Conservation (phyloP, 1,284 basidiomycete genomes). For the Phaffia rhodozyma region DNA sequence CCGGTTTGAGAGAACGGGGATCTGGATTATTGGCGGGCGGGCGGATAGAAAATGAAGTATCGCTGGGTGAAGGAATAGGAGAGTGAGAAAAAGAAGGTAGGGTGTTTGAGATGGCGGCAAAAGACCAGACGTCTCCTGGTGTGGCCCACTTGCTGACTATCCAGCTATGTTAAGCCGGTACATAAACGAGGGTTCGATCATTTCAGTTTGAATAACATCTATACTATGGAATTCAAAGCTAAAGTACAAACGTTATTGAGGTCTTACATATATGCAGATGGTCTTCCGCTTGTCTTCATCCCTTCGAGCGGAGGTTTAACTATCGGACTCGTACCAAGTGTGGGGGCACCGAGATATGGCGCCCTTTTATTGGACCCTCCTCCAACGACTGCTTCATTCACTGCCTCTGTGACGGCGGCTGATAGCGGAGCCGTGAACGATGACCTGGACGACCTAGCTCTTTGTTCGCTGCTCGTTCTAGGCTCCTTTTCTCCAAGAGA, state of each 20-base stretch:
- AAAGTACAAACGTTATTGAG: not conserved
- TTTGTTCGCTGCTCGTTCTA: no score
- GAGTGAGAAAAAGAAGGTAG: not conserved
- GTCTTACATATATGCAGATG: conserved; percentile 13
- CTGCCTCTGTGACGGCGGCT: no score
- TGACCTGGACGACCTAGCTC: no score
- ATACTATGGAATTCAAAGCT: not conserved
- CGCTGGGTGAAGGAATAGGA: no score
- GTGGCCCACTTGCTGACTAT: conserved; percentile 11
- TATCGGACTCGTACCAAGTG: conserved; percentile 9
- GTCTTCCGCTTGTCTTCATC: not conserved
- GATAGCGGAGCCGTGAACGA: no score
- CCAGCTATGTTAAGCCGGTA: conserved; percentile 1
- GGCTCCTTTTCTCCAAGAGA: no score
- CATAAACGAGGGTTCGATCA: not conserved
- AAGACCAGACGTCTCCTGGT: conserved; percentile 12
- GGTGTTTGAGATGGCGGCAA: conserved; percentile 11
- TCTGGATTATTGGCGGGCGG: no score
- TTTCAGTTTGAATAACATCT: not conserved
- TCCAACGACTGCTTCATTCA: no score
- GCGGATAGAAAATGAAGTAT: not conserved
- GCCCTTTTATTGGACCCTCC: no score
- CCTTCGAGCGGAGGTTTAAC: conserved; percentile 2
- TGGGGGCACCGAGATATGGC: conserved; percentile 11
- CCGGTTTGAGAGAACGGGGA: not conserved